Percentiles rank a stretch among this genome's conserved stretches.
Conservation (phyloP, 164 flowering plant genomes). For the Santalum album region DNA sequence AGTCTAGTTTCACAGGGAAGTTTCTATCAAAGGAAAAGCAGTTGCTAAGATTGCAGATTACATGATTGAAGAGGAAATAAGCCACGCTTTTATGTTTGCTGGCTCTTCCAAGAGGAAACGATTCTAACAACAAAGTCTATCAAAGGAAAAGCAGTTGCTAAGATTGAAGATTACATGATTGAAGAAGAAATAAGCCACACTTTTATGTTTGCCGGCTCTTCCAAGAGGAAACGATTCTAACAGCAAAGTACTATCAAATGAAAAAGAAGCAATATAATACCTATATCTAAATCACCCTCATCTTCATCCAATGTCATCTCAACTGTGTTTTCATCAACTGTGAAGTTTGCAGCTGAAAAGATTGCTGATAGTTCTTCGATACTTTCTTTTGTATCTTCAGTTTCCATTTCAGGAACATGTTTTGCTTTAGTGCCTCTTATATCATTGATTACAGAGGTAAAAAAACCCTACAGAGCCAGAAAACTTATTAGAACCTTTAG, state of each 20-base stretch:
- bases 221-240: too few relatives aligned
- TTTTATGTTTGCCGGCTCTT: neutral
- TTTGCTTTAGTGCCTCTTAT: constrained; percentile 45
- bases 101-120: neutral
- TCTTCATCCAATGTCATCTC: constrained; percentile 24
- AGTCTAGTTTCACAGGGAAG: neutral
- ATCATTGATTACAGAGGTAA: constrained; percentile 54
- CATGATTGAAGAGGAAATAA: neutral
- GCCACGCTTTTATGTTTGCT: neutral
- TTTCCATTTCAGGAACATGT: constrained; percentile 31
- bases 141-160: neutral
- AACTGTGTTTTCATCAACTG: constrained; percentile 24
- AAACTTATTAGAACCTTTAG: neutral
- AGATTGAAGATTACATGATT: neutral
- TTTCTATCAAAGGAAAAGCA: neutral
- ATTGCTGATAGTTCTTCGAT: constrained; percentile 45
- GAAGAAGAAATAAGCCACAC: neutral
- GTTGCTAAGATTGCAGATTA: neutral
- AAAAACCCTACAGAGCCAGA: constrained; percentile 42
- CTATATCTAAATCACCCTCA: constrained; percentile 55
- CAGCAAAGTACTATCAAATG: too few relatives aligned
- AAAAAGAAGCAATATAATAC: constrained; percentile 22
- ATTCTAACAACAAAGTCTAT: too few relatives aligned
- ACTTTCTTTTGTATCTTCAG: constrained; percentile 35
- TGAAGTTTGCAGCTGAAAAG: constrained; percentile 58